Evolutionary conservation across 768 basidiomycete species (phyloP).

Genomic region (Suillus occidentalis): DNA sequence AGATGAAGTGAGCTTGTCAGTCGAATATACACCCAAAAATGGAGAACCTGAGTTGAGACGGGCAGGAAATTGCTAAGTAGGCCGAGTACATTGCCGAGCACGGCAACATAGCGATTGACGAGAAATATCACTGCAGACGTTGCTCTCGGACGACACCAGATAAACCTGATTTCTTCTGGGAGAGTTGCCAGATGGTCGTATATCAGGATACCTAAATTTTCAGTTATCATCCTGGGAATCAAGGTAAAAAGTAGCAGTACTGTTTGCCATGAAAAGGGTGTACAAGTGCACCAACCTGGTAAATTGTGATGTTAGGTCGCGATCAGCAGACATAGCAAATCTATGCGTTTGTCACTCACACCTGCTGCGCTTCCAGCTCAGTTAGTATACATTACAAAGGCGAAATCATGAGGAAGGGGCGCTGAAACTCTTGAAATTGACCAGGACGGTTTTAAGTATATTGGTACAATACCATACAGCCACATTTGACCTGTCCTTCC

Average conservation of each 20-base stretch:
- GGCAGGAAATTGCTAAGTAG: constrained; percentile 28
- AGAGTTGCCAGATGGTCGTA: constrained; percentile 33
- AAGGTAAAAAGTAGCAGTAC: not conserved
- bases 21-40: not conserved
- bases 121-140: constrained; percentile 46
- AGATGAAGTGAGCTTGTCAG: not conserved
- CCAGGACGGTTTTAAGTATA: not conserved
- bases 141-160: constrained; percentile 45
- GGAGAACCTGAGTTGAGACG: constrained; percentile 6
- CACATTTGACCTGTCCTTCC: not conserved
- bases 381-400: not conserved
- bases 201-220: constrained; percentile 23
- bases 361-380: not conserved
- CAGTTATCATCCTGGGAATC: too few relatives aligned
- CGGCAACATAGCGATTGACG: constrained; percentile 48
- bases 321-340: not conserved
- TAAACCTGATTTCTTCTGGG: constrained; percentile 38
- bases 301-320: not conserved
- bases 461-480: not conserved
- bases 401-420: not conserved
- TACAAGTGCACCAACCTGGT: constrained; percentile 5
- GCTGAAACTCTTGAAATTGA: not conserved
- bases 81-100: constrained; percentile 39
- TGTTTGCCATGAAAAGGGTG: not conserved
- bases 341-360: not conserved